A percentile compares a stretch with the other conserved stretches of the same genome.
Conservation (phyloP, 2,329 filamentous ascomycete genomes). For the Coleophoma eucalyptorum region DNA sequence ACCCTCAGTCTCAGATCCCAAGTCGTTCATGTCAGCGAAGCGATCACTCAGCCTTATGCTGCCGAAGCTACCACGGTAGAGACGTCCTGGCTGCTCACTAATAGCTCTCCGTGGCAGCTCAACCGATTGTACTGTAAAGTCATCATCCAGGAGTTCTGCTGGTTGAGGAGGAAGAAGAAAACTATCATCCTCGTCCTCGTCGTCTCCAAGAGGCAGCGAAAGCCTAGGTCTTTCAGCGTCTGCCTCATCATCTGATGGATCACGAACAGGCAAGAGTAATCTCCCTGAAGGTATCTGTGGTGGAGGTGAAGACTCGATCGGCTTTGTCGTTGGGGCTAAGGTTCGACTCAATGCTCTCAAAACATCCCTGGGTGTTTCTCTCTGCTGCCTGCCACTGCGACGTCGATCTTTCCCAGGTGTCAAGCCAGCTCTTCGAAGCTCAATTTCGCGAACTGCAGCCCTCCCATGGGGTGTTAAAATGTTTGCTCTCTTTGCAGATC, state of each 20-base stretch:
- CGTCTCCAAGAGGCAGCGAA: constrained; percentile 49
- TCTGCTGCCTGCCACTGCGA: constrained; percentile 51
- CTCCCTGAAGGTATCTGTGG: constrained; percentile 6
- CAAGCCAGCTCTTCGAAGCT: constrained; percentile 55
- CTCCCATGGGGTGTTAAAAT: constrained; percentile 53
- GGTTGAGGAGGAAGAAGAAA: constrained; percentile 50
- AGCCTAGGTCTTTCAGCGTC: constrained; percentile 49
- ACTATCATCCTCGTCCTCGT: constrained; percentile 39
- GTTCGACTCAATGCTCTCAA: constrained; percentile 50
- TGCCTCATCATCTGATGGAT: constrained; percentile 33
- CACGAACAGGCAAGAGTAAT: constrained; percentile 17
- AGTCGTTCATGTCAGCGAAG: constrained; percentile 28
- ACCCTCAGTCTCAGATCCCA: constrained; percentile 10
- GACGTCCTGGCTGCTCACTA: constrained; percentile 41
- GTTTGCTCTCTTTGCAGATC: constrained; percentile 19
- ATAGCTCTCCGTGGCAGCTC: constrained; percentile 53
- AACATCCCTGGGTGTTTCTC: constrained; percentile 51
- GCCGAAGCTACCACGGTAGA: constrained; percentile 44
- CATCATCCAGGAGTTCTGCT: constrained; percentile 51
- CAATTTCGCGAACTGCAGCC: constrained; percentile 54
- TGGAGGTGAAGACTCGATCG: constrained; percentile 23
- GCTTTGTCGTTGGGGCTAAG: constrained; percentile 40
- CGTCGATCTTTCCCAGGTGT: constrained; percentile 56
- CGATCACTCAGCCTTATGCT: constrained; percentile 52
- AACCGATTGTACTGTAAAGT: constrained; percentile 55